phyloP scores from a whole-genome alignment of 2,329 filamentous ascomycete species.

The Trichoderma brevicompactum region DNA sequence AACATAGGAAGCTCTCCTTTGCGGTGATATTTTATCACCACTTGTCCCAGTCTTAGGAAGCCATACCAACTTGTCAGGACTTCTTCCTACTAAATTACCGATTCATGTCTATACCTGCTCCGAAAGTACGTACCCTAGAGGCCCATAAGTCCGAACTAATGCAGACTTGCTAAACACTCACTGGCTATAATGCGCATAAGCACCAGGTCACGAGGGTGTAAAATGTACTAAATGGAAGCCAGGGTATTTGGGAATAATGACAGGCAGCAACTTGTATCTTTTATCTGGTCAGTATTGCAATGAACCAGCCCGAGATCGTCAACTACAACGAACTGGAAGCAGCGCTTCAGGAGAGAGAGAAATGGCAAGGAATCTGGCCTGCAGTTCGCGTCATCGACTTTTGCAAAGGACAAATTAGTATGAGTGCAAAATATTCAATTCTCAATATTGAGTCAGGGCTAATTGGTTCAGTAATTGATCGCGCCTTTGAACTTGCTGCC shows the following conservation, averaged over 20 bases:
- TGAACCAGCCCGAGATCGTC: not conserved
- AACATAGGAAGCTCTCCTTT: not conserved
- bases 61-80: not conserved
- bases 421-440: not conserved
- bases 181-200: not conserved
- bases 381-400: not conserved
- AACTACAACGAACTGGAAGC: not conserved
- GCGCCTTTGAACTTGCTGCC: not conserved
- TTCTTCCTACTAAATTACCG: not conserved
- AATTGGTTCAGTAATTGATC: not conserved
- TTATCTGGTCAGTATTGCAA: not conserved
- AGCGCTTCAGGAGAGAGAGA: slow-evolving; percentile 4
- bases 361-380: slow-evolving; percentile 6
- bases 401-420: not conserved
- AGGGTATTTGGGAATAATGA: not conserved
- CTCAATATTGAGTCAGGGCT: not conserved
- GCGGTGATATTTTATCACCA: not conserved
- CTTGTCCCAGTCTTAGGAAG: not conserved
- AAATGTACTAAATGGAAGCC: not conserved
- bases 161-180: no score
- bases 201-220: not conserved
- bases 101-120: not conserved
- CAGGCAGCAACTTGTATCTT: not conserved
- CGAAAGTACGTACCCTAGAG: no score
- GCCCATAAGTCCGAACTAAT: no score